A percentile compares a stretch with the other conserved stretches of the same genome.
These are phyloP conservation scores for Hypoxylon sp. DNA, from an alignment of 2,329 filamentous ascomycete genomes.

Conservation along the genomic window DNA sequence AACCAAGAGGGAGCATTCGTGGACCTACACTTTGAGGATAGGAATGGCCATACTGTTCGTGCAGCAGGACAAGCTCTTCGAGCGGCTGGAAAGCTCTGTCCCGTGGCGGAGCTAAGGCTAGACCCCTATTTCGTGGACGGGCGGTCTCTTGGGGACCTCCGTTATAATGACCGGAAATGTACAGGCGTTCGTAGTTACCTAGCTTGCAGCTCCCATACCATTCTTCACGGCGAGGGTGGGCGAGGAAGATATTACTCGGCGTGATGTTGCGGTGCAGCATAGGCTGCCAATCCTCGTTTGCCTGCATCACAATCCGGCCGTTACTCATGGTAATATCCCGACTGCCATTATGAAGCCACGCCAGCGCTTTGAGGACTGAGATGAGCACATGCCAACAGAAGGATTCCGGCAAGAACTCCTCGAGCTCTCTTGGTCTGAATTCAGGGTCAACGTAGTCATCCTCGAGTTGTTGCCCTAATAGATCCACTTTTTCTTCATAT, in stretches of 20 bases:
- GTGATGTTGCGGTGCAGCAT: conserved; percentile 65
- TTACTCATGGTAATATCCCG: conserved; percentile 45
- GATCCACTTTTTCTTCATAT: too few species aligned
- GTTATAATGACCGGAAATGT: conserved; percentile 58
- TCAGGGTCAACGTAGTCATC: not conserved
- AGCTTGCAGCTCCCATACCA: conserved; percentile 69
- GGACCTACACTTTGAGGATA: conserved; percentile 50
- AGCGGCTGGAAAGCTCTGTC: conserved; percentile 25
- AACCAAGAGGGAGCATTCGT: not conserved
- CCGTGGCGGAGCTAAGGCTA: conserved; percentile 49
- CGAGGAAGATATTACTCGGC: conserved; percentile 66
- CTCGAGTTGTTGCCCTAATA: not conserved
- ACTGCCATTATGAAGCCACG: conserved; percentile 67
- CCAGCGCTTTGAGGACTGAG: conserved; percentile 64
- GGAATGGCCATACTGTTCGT: conserved; percentile 35
- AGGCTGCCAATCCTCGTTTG: conserved; percentile 64
- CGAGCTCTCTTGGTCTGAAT: too few species aligned
- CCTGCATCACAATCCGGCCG: conserved; percentile 25
- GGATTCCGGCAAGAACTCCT: conserved; percentile 63
- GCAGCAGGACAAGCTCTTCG: conserved; percentile 41
- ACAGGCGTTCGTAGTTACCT: conserved; percentile 62
- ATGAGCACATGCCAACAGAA: conserved; percentile 70
- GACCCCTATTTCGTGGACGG: conserved; percentile 32
- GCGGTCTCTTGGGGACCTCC: conserved; percentile 16
- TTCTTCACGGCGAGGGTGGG: conserved; percentile 63